Percentiles rank a stretch among this genome's conserved stretches.
phyloP scores from a whole-genome alignment of 768 basidiomycete genomes.

The Lyophyllum shimeji region DNA sequence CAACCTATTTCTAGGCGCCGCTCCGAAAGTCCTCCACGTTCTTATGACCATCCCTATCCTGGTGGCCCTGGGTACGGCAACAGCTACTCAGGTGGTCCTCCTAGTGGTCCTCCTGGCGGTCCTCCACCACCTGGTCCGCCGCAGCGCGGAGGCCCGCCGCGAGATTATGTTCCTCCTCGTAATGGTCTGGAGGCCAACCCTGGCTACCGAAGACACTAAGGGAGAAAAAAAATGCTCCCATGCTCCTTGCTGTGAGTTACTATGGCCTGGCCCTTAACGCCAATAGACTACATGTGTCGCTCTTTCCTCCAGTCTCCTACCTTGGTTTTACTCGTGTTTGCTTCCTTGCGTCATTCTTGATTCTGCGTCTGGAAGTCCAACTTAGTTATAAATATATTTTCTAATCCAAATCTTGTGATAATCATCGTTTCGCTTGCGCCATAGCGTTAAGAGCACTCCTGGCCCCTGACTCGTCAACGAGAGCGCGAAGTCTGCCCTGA shows the following conservation, averaged over 20 bases:
- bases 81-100: constrained; percentile 46
- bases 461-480: constrained; percentile 63
- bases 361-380: background rate
- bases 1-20: constrained; percentile 49
- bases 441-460: constrained; percentile 47
- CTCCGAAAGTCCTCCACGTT: constrained; percentile 65
- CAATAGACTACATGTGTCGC: constrained; percentile 12
- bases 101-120: constrained; percentile 34
- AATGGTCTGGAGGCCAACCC: constrained; percentile 37
- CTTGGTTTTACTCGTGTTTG: constrained; percentile 10
- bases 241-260: constrained; percentile 10
- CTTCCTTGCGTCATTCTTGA: background rate
- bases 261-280: constrained; percentile 11
- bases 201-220: constrained; percentile 41
- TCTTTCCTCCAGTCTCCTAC: background rate
- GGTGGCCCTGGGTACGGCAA: constrained; percentile 40
- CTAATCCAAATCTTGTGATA: background rate
- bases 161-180: constrained; percentile 49
- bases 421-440: constrained; percentile 21
- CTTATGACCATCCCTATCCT: constrained; percentile 53
- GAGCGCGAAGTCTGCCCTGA: constrained; percentile 46
- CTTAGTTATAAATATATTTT: background rate
- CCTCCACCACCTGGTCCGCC: constrained; percentile 33
- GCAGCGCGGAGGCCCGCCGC: constrained; percentile 23
- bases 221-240: constrained; percentile 4